These are phyloP conservation scores for Coniella lustricola DNA, from an alignment of 2,329 filamentous ascomycete species.

Conservation along the genomic window DNA sequence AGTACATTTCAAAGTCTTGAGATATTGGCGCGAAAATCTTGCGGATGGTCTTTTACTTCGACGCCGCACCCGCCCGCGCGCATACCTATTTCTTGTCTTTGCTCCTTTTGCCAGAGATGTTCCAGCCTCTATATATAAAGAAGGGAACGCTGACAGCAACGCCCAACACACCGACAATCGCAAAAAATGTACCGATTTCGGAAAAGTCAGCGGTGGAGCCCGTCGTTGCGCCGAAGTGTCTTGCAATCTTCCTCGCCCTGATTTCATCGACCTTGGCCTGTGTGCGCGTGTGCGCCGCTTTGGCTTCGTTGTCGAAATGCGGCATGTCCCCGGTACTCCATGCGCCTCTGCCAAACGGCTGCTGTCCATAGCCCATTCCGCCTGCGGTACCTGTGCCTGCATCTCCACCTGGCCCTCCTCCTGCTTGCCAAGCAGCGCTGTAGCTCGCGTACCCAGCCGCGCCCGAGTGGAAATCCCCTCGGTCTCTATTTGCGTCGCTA, in stretches of 20 bases:
- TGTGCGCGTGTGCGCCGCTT: conserved; percentile 62
- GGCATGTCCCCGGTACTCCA: conserved; percentile 46
- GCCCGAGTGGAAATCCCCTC: conserved; percentile 13
- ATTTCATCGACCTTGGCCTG: conserved; percentile 57
- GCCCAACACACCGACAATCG: conserved; percentile 40
- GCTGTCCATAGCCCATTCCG: conserved; percentile 56
- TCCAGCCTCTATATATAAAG: conserved; percentile 31
- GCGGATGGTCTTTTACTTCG: neutral
- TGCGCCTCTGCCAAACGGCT: conserved; percentile 32
- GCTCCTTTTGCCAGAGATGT: conserved; percentile 4
- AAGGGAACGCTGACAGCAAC: conserved; percentile 40
- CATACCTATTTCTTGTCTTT: conserved; percentile 20
- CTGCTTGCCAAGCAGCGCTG: conserved; percentile 8
- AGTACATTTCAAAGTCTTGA: no score
- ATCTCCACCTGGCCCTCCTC: neutral
- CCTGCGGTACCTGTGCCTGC: no score
- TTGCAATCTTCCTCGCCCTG: conserved; percentile 34
- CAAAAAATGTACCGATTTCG: conserved; percentile 38
- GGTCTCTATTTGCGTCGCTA: neutral
- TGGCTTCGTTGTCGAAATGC: conserved; percentile 68
- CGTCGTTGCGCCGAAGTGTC: conserved; percentile 27
- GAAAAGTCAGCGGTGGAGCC: conserved; percentile 18
- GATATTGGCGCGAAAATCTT: no score
- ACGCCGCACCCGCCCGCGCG: neutral
- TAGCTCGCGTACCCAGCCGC: conserved; percentile 22